Evolutionary conservation across 139 green algal genomes (phyloP).

Genomic region (Diplosphaera chodatii): DNA sequence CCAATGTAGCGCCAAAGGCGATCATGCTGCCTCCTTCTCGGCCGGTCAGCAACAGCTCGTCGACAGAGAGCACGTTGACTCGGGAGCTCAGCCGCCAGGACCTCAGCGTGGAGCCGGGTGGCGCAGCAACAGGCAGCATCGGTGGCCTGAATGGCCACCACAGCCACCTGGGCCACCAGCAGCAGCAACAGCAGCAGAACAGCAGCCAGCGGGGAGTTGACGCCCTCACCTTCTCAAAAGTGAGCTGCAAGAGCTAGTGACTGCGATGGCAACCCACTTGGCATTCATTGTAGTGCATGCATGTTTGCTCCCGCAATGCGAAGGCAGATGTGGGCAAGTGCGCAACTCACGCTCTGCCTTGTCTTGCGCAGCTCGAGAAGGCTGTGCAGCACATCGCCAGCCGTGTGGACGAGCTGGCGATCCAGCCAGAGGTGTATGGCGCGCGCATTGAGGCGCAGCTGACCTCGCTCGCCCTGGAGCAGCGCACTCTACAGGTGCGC

Average conservation of each 20-base stretch:
- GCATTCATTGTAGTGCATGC: too few species aligned
- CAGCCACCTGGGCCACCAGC: neutral
- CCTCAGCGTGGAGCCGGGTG: neutral
- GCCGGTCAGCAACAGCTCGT: conserved; percentile 1
- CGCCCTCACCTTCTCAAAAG: neutral
- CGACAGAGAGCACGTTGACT: neutral
- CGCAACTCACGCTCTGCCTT: too few species aligned
- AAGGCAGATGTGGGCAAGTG: too few species aligned
- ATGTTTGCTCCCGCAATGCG: too few species aligned
- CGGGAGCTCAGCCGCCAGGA: neutral
- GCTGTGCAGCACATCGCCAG: neutral
- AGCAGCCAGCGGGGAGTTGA: neutral
- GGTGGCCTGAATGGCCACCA: neutral
- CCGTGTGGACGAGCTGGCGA: neutral
- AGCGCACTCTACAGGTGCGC: neutral
- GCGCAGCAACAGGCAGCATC: too few species aligned
- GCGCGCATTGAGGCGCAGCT: neutral
- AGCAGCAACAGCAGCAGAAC: neutral
- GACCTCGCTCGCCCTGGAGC: neutral
- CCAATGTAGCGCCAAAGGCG: neutral
- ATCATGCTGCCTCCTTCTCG: neutral
- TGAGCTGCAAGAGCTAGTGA: too few species aligned
- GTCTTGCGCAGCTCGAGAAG: neutral
- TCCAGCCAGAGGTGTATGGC: neutral
- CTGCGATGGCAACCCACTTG: too few species aligned